Evolutionary conservation across 352 stramenopile genomes (phyloP), one percentile per base, ranked within the genome.

Genomic region (Ochromonadaceae sp.): DNA sequence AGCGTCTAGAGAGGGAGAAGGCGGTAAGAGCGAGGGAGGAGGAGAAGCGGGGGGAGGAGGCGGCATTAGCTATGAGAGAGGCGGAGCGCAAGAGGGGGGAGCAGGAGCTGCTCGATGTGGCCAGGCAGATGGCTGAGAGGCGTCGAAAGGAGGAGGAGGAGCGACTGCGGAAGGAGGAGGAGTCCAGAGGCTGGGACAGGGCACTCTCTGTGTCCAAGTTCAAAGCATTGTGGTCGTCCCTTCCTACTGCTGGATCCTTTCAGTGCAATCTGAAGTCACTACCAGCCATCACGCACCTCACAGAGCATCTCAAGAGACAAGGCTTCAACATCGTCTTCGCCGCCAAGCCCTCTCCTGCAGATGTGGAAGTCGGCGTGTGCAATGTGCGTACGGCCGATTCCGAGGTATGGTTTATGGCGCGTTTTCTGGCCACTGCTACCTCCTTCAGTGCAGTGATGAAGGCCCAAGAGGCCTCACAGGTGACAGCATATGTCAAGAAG

Each of bases 391-490:
- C 12, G 30, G 12, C 35, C 14, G 7, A 9, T 10, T 12, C 44
- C 20, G 34, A 61, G 15, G 17, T 30, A 12, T 61, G 53, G 53
- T 61, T 61, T 25, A 61, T 61, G 12, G 53, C 53, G 32, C 12
- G 53, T 34, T 61, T 61, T 30, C 9, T 61, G 12, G 12, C 25
- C 26, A 32, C 12, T 9, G 48, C 28, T 28, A 28, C 10, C 5
- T 22, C 9, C 4, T 61, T 61, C 32, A 49, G 36, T 25, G 53
- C 53, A 34, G 53, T 61, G 9, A 61, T 61, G 53, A 61, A 61
- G 36, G 20, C 30, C 17, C 7, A 61, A 7, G 38, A 61, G 44
- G 7, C 9, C 10, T 5, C 15, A 12, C 15, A 32, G 22, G 53
- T 61, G 26, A 20, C 28, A 25, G 36, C 9, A 17, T 25, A 38